These are phyloP conservation scores for Leccinum subrobustum DNA, from an alignment of 1,284 basidiomycete genomes.

Conservation along the genomic window DNA sequence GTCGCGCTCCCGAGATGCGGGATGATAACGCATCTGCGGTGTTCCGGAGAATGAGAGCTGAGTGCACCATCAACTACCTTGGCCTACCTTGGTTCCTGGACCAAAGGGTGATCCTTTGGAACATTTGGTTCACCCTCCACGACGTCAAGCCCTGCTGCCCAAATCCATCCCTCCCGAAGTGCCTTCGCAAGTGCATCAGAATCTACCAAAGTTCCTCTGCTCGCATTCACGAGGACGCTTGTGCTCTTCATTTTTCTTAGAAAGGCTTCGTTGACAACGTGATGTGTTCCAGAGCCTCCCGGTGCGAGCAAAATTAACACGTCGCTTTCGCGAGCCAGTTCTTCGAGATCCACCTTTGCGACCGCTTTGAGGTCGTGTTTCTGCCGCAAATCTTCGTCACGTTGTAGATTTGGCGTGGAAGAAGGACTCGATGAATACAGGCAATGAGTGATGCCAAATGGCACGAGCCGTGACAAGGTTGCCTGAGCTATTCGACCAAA, in stretches of 20 bases:
- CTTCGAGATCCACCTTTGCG: slow-evolving; percentile 59
- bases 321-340: slow-evolving; percentile 75
- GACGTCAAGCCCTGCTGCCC: slow-evolving; percentile 92
- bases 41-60: slow-evolving; percentile 6
- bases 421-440: slow-evolving; percentile 62
- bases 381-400: slow-evolving; percentile 52
- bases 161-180: slow-evolving; percentile 74
- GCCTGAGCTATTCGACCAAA: slow-evolving; percentile 92
- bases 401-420: slow-evolving; percentile 42
- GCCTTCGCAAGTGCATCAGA: slow-evolving; percentile 85
- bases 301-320: slow-evolving; percentile 84
- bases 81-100: slow-evolving; percentile 69
- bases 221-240: slow-evolving; percentile 78
- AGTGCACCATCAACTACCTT: slow-evolving; percentile 16
- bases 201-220: slow-evolving; percentile 83
- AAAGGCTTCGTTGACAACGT: slow-evolving; percentile 73
- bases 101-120: slow-evolving; percentile 70
- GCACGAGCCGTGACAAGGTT: slow-evolving; percentile 70
- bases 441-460: slow-evolving; percentile 73
- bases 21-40: slow-evolving; percentile 66
- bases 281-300: slow-evolving; percentile 69
- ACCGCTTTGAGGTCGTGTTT: slow-evolving; percentile 52
- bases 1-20: slow-evolving; percentile 94
- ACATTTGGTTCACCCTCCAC: slow-evolving; percentile 91
- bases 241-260: slow-evolving; percentile 83